Percentiles rank a stretch among this genome's conserved stretches.
These are phyloP conservation scores for Talaromyces thailandensis DNA, from an alignment of 495 filamentous ascomycete genomes.

Conservation along the genomic window DNA sequence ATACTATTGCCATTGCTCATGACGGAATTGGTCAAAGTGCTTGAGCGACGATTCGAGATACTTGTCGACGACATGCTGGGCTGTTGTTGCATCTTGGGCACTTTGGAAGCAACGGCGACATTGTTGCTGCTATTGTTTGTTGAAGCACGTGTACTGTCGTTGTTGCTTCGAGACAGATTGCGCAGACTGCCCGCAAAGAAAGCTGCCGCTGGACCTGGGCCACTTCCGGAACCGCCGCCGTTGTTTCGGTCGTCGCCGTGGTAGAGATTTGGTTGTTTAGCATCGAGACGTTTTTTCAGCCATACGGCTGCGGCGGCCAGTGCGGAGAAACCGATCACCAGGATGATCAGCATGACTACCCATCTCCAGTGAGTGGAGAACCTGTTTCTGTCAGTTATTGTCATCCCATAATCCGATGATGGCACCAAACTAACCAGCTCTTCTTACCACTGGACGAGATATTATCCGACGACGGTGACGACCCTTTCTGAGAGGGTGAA, in stretches of 20 bases:
- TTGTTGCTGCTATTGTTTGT: constrained; percentile 4
- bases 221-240: background rate
- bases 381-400: constrained; percentile 18
- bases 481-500: background rate
- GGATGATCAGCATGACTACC: constrained; percentile 46
- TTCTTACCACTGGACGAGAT: constrained; percentile 6
- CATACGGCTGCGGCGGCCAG: constrained; percentile 29
- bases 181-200: constrained; percentile 4
- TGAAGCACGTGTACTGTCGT: background rate
- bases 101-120: background rate
- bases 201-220: background rate
- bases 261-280: constrained; percentile 30
- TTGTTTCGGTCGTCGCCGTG: constrained; percentile 14
- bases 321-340: constrained; percentile 34
- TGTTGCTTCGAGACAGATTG: background rate
- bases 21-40: background rate
- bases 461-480: constrained; percentile 9
- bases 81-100: background rate
- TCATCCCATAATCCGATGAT: background rate
- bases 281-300: constrained; percentile 41
- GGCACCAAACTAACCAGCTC: constrained; percentile 18
- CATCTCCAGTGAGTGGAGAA: constrained; percentile 41
- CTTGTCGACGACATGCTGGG: constrained; percentile 3
- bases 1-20: background rate
- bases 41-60: background rate